These are phyloP conservation scores for Eleusine coracana DNA, from an alignment of 176 grass and related monocot species.

Conservation along the genomic window DNA sequence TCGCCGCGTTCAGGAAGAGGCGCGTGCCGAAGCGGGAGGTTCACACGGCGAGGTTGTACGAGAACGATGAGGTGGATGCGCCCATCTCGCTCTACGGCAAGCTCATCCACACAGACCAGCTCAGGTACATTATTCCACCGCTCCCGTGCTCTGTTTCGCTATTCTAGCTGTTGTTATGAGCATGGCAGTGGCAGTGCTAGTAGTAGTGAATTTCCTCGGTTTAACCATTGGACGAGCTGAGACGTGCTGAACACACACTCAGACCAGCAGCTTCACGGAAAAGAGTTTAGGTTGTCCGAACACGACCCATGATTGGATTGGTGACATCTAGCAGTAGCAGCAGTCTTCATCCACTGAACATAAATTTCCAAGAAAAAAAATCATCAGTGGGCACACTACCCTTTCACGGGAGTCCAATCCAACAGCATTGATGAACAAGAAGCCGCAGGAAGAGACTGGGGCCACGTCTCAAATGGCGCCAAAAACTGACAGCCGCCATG, in stretches of 20 bases:
- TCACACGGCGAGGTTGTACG: slow-evolving; percentile 36
- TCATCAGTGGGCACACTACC: not conserved
- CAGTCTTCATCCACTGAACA: not conserved
- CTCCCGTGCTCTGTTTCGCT: no score
- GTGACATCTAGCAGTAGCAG: not conserved
- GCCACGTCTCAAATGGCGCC: slow-evolving; percentile 27
- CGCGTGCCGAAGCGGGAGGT: slow-evolving; percentile 12
- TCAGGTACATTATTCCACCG: slow-evolving; percentile 37
- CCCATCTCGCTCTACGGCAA: slow-evolving; percentile 81
- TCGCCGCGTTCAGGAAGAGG: slow-evolving; percentile 64
- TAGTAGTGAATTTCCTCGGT: no score
- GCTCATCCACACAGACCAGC: slow-evolving; percentile 74
- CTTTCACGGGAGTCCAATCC: not conserved
- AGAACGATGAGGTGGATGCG: slow-evolving; percentile 69
- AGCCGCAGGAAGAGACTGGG: not conserved
- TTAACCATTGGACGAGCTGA: not conserved
- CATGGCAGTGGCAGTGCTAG: no score
- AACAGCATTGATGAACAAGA: slow-evolving; percentile 37
- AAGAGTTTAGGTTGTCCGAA: no score
- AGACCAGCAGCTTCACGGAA: not conserved
- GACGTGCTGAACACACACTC: not conserved
- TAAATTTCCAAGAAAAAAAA: not conserved
- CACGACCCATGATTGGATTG: not conserved
- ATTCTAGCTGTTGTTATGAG: no score
- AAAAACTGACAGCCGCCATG: not conserved